A percentile compares a stretch with the other conserved stretches of the same genome.
Conservation (phyloP, 2,329 filamentous ascomycete genomes). For the Cytospora piceicola region DNA sequence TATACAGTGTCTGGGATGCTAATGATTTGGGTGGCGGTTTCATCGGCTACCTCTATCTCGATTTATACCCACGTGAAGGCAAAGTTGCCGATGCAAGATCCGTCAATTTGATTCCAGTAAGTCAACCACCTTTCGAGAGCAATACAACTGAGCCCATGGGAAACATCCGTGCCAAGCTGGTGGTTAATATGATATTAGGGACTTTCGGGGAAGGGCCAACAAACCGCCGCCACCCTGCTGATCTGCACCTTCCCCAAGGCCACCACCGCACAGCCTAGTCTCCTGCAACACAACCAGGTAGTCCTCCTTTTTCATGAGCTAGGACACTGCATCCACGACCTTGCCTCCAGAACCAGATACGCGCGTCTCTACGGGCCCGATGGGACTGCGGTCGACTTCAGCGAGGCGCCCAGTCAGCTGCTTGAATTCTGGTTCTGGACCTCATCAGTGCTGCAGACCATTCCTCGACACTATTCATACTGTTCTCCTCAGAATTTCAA, state of each 20-base stretch:
- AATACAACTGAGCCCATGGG: too few relatives aligned
- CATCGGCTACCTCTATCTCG: constrained; percentile 27
- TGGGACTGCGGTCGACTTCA: constrained; percentile 20
- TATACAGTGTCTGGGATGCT: constrained; percentile 13
- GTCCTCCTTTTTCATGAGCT: constrained; percentile 27
- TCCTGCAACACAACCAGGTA: constrained; percentile 16
- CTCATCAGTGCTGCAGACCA: constrained; percentile 13
- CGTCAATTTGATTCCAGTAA: constrained; percentile 13
- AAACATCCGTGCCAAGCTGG: neutral
- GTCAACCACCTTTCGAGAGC: neutral
- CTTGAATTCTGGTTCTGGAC: constrained; percentile 25
- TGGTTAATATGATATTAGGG: neutral
- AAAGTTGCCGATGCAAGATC: constrained; percentile 20
- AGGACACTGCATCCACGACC: constrained; percentile 19
- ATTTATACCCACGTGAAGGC: constrained; percentile 17
- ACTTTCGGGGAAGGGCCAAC: constrained; percentile 4
- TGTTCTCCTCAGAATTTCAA: constrained; percentile 53
- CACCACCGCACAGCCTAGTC: constrained; percentile 2
- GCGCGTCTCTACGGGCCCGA: neutral
- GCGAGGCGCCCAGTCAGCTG: constrained; percentile 23
- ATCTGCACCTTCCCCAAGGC: constrained; percentile 22
- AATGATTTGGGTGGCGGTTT: constrained; percentile 9
- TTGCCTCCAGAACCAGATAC: constrained; percentile 13
- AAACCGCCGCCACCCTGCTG: constrained; percentile 7
- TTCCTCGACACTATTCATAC: constrained; percentile 31